phyloP scores from a whole-genome alignment of 352 stramenopile species.

The Elongisporangium undulatum region DNA sequence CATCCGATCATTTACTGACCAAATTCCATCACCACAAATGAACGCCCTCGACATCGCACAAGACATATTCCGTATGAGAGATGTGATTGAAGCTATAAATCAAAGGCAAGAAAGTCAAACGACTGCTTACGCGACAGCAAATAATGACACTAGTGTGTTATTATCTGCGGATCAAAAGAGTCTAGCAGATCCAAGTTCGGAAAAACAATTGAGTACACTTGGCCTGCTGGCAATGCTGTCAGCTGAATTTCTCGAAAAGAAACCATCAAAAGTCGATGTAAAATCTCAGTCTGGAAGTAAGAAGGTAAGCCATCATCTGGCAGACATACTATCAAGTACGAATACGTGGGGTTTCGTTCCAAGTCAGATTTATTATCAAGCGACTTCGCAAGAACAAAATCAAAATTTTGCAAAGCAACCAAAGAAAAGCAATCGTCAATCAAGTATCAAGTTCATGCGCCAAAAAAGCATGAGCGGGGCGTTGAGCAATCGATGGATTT shows the following conservation, averaged over 20 bases:
- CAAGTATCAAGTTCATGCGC: conserved; percentile 11
- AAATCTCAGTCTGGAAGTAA: neutral
- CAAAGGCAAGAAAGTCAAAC: neutral
- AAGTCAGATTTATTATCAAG: conserved; percentile 20
- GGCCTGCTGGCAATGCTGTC: neutral
- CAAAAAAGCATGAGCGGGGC: conserved; percentile 9
- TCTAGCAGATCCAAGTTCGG: neutral
- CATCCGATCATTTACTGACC: conserved; percentile 25
- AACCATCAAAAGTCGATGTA: neutral
- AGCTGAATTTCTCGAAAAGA: neutral
- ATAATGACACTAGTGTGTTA: neutral
- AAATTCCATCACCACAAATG: neutral
- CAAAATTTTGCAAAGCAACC: neutral
- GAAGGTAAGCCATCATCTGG: neutral
- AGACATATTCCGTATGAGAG: conserved; percentile 15
- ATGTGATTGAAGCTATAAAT: conserved; percentile 14
- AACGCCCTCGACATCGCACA: conserved; percentile 1
- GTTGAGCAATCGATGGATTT: conserved; percentile 33
- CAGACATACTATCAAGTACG: neutral
- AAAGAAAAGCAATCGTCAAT: neutral
- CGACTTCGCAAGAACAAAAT: neutral
- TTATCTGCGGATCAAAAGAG: neutral
- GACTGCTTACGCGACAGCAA: neutral
- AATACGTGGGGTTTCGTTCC: conserved; percentile 24
- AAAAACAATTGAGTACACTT: neutral